Base-by-base conservation (phyloP, 352 stramenopile species). In the Aphanomyces astaci region DNA sequence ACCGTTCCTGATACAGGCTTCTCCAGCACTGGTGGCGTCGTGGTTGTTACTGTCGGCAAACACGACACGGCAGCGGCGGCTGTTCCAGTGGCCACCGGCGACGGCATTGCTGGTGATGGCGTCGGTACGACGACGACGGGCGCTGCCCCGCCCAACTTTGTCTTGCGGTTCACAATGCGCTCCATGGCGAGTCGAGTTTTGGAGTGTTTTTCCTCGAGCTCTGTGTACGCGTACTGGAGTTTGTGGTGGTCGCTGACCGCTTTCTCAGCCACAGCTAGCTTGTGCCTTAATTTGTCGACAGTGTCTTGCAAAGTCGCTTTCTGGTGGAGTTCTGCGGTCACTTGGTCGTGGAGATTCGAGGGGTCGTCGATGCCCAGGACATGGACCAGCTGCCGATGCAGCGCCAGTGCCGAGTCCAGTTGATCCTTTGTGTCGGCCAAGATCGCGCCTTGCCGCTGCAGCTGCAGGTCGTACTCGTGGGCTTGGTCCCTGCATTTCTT, bases 401-500 rank as follows among this genome's bases (percentile, higher is more conserved):
- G 39, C 19, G 46, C 32, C 27, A 24, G 31, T 4, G 31, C n/a
- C 28, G 13, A 9, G 11, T 59, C 17, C 1, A 59, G 25, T 24
- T 68, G 7, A 24, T 68, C n/a, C 27, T 2, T 59, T 27, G 13
- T 24, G 24, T 15, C 28, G 19, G 25, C 43, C 43, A 57, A 40
- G 19, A 27, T 43, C 40, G 17, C 9, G 0, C 22, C 62, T 39
- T 51, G 43, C 22, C 36, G 17, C 28, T 51, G 62, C 9, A 56
- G 15, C 30, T 36, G 7, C 22, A 32, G 13, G 11, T 68, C 62
- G 28, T 49, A 49, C 31, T 40, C 45, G 32, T 56, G 62, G 13
- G 48, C 62, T 59, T 68, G 62, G 31, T 59, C 43, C 11, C 62
- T 40, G 36, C 62, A 68, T 25, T 59, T 68, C 43, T 59, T 68